Evolutionary conservation across 129 eudicot species (phyloP).

Genomic region (Flaveria ramosissima): DNA sequence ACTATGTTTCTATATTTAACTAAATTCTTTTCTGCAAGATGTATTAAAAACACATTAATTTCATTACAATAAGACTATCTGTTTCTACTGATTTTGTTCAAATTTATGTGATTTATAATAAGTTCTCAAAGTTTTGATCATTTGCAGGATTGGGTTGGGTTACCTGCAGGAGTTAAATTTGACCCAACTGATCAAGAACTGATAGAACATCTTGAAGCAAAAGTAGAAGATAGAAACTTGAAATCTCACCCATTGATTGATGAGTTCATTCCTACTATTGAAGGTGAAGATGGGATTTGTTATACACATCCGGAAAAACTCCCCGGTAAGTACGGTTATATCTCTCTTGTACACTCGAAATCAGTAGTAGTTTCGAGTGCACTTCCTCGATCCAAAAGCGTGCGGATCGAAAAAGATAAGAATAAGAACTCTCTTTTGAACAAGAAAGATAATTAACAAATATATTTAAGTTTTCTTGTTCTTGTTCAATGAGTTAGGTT

Average conservation of each 20-base stretch:
- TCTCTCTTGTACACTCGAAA: no score
- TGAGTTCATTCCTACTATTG: slow-evolving; percentile 68
- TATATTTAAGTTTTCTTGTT: not conserved
- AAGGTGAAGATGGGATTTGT: slow-evolving; percentile 77
- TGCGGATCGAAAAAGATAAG: no score
- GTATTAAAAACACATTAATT: not conserved
- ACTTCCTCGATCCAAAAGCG: no score
- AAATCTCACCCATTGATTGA: slow-evolving; percentile 65
- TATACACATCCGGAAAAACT: slow-evolving; percentile 74
- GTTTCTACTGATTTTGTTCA: slow-evolving; percentile 17
- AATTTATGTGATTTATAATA: slow-evolving; percentile 6
- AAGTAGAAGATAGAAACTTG: slow-evolving; percentile 44
- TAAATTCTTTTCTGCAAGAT: no score
- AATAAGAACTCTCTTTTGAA: not conserved
- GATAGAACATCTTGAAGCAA: slow-evolving; percentile 71
- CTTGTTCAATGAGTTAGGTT: not conserved
- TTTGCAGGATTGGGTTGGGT: slow-evolving; percentile 87
- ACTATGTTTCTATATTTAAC: not conserved
- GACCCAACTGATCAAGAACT: slow-evolving; percentile 79
- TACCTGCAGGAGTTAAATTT: slow-evolving; percentile 80
- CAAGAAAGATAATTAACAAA: not conserved
- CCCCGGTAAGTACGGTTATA: slow-evolving; percentile 45
- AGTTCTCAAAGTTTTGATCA: not conserved
- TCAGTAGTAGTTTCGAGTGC: no score
- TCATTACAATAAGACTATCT: slow-evolving; percentile 22